Base-by-base conservation (phyloP, 176 grass and related monocot genomes). In the Secale cereale region DNA sequence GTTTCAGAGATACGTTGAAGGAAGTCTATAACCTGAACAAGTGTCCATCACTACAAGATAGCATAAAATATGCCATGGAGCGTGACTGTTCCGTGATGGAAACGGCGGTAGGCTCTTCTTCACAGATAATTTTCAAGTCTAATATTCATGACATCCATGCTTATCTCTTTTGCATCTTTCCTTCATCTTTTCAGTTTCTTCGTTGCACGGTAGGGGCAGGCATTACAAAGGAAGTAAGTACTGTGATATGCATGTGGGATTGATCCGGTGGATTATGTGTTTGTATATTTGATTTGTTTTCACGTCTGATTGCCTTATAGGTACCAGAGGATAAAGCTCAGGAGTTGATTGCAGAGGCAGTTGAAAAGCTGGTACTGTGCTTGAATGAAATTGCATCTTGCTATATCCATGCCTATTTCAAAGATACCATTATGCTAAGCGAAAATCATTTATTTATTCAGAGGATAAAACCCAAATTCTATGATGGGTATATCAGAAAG, bases 401-500 rank as follows among this genome's bases (percentile, higher is more conserved):
- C 19, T 31, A 61, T 83, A 25, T 36, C 5, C 54, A 62, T 43
- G 16, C 16, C 20, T 74, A 27, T 83, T 75, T 19, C 32, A 50
- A 76, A 31, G n/a, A n/a, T n/a, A 9, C 41, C 43, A 41, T 62
- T 66, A 26, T 77, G 4, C 81, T 74, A 10, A 75, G 19, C 33
- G 26, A 32, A 84, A 76, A 36, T 76, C 28, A 19, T 62, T 39
- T 84, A 25, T 35, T 77, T 66, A 19, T 54, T 25, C 60, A 84
- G 82, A 37, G 25, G 1, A 17, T 29, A 8, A 67, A 32, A 77
- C 29, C 82, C 33, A 77, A 54, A 39, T 28, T 57, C 41, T 85
- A 85, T 35, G 60, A 56, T 74, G 30, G 77, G 45, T 85, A 85
- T n/a, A 56, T 85, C 43, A 31, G 7, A 77, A 85, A 54, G 73